Conservation (phyloP, 768 basidiomycete species). For the Mycena vitilis region DNA sequence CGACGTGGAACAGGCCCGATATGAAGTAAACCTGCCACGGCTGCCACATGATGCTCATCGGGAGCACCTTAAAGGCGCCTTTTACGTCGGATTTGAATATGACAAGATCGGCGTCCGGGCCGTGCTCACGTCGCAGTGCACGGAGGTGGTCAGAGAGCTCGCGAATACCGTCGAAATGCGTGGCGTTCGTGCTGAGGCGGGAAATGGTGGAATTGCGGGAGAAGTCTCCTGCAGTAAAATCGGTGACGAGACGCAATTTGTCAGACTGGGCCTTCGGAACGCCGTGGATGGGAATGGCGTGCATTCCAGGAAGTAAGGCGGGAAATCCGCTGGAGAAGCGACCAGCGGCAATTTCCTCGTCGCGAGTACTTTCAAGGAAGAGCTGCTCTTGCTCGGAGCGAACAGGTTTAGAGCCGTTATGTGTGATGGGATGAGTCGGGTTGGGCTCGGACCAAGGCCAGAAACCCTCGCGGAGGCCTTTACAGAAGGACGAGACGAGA, state of each 20-base stretch:
- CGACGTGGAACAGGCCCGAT: conserved; percentile 19
- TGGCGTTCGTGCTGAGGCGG: background rate
- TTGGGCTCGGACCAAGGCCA: conserved; percentile 51
- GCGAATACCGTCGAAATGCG: conserved; percentile 49
- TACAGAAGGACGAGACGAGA: conserved; percentile 31
- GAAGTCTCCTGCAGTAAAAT: no score
- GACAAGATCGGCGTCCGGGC: conserved; percentile 32
- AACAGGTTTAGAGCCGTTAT: no score
- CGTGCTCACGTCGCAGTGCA: conserved; percentile 24
- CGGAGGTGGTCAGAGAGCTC: conserved; percentile 44
- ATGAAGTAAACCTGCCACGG: conserved; percentile 43
- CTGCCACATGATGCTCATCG: conserved; percentile 45
- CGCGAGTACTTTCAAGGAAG: background rate
- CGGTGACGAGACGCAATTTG: conserved; percentile 50
- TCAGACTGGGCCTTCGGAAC: conserved; percentile 49
- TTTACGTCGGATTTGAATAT: conserved; percentile 55
- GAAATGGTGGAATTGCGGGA: conserved; percentile 45
- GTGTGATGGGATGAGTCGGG: no score
- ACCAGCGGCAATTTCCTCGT: background rate
- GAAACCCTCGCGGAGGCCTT: conserved; percentile 51
- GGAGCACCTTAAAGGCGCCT: conserved; percentile 43
- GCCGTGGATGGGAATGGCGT: conserved; percentile 49
- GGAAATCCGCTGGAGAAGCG: conserved; percentile 47
- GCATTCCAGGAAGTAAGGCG: conserved; percentile 57
- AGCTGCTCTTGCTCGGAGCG: no score